These are phyloP conservation scores for Hanseniaspora hatyaiensis DNA, from an alignment of 805 yeast genomes.

Conservation along the genomic window DNA sequence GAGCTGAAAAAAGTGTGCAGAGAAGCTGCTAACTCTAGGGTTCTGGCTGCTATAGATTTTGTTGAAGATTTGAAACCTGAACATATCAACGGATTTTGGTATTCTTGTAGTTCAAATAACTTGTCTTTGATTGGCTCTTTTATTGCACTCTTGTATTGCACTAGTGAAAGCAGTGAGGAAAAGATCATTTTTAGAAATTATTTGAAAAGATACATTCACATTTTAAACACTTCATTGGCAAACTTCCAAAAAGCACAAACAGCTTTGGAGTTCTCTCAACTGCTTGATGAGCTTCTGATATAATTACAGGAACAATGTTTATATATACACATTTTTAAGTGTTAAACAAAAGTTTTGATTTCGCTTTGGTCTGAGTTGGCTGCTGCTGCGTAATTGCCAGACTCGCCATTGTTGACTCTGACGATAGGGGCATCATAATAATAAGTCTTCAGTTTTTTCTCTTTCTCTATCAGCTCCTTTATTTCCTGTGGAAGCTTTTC, in stretches of 20 bases:
- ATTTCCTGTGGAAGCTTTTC: conserved; percentile 31
- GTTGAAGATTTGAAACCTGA: conserved; percentile 65
- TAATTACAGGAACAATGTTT: too few species aligned
- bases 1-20: conserved; percentile 61
- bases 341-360: conserved; percentile 30
- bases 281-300: conserved; percentile 14
- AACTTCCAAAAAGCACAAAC: conserved; percentile 69
- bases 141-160: conserved; percentile 67
- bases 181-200: conserved; percentile 52
- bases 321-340: too few species aligned
- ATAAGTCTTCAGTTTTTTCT: conserved; percentile 12
- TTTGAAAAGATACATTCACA: conserved; percentile 65
- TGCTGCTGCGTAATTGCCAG: conserved; percentile 16
- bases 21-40: conserved; percentile 71
- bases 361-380: conserved; percentile 4
- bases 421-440: conserved; percentile 13
- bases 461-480: conserved; percentile 20
- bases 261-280: conserved; percentile 38
- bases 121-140: conserved; percentile 77
- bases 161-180: conserved; percentile 53
- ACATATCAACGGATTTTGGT: conserved; percentile 84
- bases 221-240: conserved; percentile 58
- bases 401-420: conserved; percentile 12
- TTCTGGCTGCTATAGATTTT: conserved; percentile 71
- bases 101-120: conserved; percentile 64